These are phyloP conservation scores for Colletotrichum sp. DNA, from an alignment of 2,329 filamentous ascomycete genomes.

Conservation along the genomic window DNA sequence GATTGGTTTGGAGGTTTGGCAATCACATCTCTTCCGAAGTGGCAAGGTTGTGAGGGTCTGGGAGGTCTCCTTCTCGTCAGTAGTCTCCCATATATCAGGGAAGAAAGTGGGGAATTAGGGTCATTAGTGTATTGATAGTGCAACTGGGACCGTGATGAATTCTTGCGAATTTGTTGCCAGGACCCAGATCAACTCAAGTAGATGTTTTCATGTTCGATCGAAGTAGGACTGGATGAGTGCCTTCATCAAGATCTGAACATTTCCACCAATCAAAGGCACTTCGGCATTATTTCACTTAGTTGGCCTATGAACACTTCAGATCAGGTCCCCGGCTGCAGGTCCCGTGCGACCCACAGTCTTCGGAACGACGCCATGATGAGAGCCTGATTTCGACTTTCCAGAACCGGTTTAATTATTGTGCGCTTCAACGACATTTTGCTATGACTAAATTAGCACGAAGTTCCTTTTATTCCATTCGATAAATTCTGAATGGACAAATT, in stretches of 20 bases:
- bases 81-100: accelerated
- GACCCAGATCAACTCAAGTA: not conserved
- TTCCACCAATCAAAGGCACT: not conserved
- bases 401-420: too few species aligned
- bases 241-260: accelerated
- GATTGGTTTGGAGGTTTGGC: accelerated
- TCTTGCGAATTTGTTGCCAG: accelerated
- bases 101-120: not conserved
- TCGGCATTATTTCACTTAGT: not conserved
- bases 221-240: not conserved
- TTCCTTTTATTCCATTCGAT: too few species aligned
- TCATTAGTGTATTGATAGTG: accelerated
- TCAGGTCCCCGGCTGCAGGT: not conserved
- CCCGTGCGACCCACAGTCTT: not conserved
- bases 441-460: too few species aligned
- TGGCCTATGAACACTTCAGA: not conserved
- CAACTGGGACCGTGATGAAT: accelerated
- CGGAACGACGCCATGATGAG: not conserved
- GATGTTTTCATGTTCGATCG: not conserved
- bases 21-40: accelerated
- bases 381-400: not conserved
- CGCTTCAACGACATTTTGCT: too few species aligned
- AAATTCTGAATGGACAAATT: too few species aligned
- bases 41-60: accelerated
- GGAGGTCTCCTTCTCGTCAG: accelerated